These are phyloP conservation scores for Macrocystidia cucumis DNA, from an alignment of 1,284 basidiomycete genomes.

Conservation along the genomic window DNA sequence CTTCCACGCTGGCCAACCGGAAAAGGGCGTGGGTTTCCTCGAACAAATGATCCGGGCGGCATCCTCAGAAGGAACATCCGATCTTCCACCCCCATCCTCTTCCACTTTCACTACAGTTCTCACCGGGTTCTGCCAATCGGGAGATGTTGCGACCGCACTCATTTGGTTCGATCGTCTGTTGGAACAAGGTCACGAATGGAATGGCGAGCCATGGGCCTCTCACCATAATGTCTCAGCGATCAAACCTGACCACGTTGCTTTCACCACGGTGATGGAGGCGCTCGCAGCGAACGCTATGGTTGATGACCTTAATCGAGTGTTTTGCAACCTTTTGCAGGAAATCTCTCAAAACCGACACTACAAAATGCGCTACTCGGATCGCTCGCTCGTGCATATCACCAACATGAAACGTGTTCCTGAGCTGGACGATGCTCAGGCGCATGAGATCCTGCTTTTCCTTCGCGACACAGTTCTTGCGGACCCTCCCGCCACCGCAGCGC, in stretches of 20 bases:
- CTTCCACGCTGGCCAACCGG: conserved; percentile 59
- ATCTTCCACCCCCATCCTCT: conserved; percentile 50
- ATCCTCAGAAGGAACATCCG: conserved; percentile 25
- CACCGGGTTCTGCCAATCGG: conserved; percentile 52
- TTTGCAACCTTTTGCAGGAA: conserved; percentile 26
- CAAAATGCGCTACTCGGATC: conserved; percentile 21
- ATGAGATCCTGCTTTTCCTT: conserved; percentile 5
- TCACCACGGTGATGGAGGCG: conserved; percentile 44
- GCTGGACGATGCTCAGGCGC: not conserved
- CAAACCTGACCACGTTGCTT: conserved; percentile 43
- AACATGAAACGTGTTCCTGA: conserved; percentile 27
- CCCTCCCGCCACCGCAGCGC: no score
- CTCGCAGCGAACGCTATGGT: conserved; percentile 40
- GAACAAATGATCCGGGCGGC: conserved; percentile 61
- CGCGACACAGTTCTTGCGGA: conserved; percentile 7
- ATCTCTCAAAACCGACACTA: conserved; percentile 25
- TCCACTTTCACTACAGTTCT: conserved; percentile 65
- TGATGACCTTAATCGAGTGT: conserved; percentile 49
- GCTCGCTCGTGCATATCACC: conserved; percentile 26
- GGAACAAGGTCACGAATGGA: conserved; percentile 25
- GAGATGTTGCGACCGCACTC: conserved; percentile 59
- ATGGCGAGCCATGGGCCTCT: conserved; percentile 31
- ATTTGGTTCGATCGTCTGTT: conserved; percentile 67
- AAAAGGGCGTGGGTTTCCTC: conserved; percentile 61
- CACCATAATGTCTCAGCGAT: conserved; percentile 32